phyloP scores from a whole-genome alignment of 805 yeast species.

The Vanderwaltozyma yarrowii region DNA sequence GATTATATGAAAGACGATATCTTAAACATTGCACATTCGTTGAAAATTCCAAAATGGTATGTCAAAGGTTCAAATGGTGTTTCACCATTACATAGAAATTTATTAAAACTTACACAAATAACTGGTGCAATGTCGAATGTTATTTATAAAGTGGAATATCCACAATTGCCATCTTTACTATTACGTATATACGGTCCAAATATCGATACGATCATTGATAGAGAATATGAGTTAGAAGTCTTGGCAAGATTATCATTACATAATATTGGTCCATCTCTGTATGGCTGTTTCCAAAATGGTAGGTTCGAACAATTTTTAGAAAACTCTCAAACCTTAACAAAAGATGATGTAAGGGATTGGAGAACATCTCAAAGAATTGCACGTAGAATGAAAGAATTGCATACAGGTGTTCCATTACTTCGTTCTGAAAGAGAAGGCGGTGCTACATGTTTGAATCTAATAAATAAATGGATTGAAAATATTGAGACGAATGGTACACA shows the following conservation, averaged over 20 bases:
- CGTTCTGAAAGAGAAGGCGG: slow-evolving; percentile 46
- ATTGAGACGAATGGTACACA: slow-evolving; percentile 31
- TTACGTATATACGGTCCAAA: slow-evolving; percentile 84
- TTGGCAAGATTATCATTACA: slow-evolving; percentile 63
- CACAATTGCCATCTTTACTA: slow-evolving; percentile 50
- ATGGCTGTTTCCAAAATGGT: slow-evolving; percentile 89
- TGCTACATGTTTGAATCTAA: slow-evolving; percentile 59
- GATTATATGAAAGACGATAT: slow-evolving; percentile 81
- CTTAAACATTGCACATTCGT: slow-evolving; percentile 47
- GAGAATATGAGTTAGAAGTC: slow-evolving; percentile 67
- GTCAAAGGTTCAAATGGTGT: slow-evolving; percentile 28
- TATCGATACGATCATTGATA: slow-evolving; percentile 75
- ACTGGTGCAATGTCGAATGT: slow-evolving; percentile 93
- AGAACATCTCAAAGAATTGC: slow-evolving; percentile 77
- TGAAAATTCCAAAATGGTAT: slow-evolving; percentile 76
- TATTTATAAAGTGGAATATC: slow-evolving; percentile 66
- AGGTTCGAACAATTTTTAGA: slow-evolving; percentile 88
- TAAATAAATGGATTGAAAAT: slow-evolving; percentile 58
- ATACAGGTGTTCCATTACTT: slow-evolving; percentile 61
- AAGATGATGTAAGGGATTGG: slow-evolving; percentile 62
- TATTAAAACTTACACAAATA: slow-evolving; percentile 52
- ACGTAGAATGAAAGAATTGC: slow-evolving; percentile 93
- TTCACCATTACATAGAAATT: slow-evolving; percentile 29
- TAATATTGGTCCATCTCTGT: slow-evolving; percentile 77
- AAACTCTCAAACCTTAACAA: slow-evolving; percentile 68